A percentile compares a stretch with the other conserved stretches of the same genome.
Evolutionary conservation across 139 green algal species (phyloP).

Genomic region (Trebouxia sp.): DNA sequence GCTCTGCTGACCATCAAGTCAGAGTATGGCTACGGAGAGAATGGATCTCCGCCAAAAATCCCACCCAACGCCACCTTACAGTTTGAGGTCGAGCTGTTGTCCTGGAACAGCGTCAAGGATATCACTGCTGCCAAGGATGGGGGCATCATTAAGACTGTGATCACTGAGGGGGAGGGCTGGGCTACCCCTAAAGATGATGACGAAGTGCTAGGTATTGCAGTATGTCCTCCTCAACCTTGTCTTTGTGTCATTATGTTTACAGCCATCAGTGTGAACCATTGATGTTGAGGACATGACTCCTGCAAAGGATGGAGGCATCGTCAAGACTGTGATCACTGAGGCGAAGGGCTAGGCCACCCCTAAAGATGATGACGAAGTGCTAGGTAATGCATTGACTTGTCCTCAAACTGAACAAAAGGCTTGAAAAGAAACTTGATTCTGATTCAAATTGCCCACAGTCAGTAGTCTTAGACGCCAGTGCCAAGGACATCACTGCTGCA

Average conservation of each 20-base stretch:
- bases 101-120: slow-evolving; percentile 89
- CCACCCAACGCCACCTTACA: slow-evolving; percentile 88
- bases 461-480: no score
- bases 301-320: slow-evolving; percentile 72
- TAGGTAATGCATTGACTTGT: no score
- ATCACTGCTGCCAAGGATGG: slow-evolving; percentile 67
- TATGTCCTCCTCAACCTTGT: no score
- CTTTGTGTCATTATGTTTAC: no score
- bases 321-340: slow-evolving; percentile 80
- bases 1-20: slow-evolving; percentile 64
- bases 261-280: no score
- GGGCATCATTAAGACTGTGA: slow-evolving; percentile 85
- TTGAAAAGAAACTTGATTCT: no score
- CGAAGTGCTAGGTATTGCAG: slow-evolving; percentile 69
- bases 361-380: slow-evolving; percentile 49
- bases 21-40: slow-evolving; percentile 92
- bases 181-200: slow-evolving; percentile 69
- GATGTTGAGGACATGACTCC: slow-evolving; percentile 81
- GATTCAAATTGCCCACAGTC: no score
- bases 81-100: slow-evolving; percentile 95
- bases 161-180: slow-evolving; percentile 75
- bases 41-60: slow-evolving; percentile 87
- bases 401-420: no score
- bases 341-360: slow-evolving; percentile 81
- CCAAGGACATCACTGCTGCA: no score